Evolutionary conservation across 2,329 filamentous ascomycete genomes (phyloP).

Genomic region (Dothistroma pini): DNA sequence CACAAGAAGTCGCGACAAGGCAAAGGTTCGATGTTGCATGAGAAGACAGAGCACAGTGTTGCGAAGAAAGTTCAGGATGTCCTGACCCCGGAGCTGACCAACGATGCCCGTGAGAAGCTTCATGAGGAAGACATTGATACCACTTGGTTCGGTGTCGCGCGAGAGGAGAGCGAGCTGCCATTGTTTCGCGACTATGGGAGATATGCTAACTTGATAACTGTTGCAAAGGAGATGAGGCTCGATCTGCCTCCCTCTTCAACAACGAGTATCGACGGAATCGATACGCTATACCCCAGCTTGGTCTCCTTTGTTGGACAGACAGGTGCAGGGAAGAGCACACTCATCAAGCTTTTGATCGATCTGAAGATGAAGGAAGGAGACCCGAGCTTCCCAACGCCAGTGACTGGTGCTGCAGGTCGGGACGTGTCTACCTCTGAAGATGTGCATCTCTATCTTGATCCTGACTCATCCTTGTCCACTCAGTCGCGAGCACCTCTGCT

Average conservation of each 20-base stretch:
- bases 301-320: conserved; percentile 8
- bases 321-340: conserved; percentile 45
- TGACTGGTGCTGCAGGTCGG: conserved; percentile 17
- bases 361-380: conserved; percentile 15
- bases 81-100: conserved; percentile 5
- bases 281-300: conserved; percentile 2
- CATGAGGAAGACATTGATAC: conserved; percentile 30
- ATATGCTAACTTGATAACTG: conserved; percentile 40
- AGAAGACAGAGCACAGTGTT: conserved; percentile 7
- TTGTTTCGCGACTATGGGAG: conserved; percentile 39
- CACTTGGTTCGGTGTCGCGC: conserved; percentile 34
- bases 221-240: conserved; percentile 19
- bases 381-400: conserved; percentile 14
- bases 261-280: background rate
- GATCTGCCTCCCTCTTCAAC: background rate
- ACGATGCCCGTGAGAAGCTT: conserved; percentile 13
- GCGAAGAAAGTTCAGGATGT: conserved; percentile 10
- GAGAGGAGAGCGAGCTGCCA: conserved; percentile 21
- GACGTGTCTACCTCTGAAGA: conserved; percentile 46
- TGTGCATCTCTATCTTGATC: conserved; percentile 51
- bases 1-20: conserved; percentile 5
- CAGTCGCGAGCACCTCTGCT: conserved; percentile 40
- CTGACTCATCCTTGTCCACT: conserved; percentile 31
- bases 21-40: conserved; percentile 1
- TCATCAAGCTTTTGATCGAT: conserved; percentile 47